Evolutionary conservation across 148 eudicot species (phyloP).

Genomic region (Amaranthus cruentus): DNA sequence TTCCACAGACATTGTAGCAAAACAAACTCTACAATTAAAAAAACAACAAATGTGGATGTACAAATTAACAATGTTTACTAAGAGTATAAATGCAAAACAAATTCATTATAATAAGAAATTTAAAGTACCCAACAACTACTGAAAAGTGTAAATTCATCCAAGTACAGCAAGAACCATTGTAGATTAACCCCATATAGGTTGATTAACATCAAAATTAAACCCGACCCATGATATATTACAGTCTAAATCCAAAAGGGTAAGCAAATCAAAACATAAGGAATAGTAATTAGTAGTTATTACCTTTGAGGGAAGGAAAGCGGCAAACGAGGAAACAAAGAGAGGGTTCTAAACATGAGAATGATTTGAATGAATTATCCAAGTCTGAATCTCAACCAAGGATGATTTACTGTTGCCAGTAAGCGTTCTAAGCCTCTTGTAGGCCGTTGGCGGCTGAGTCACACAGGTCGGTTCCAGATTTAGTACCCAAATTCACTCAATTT

Average conservation of each 20-base stretch:
- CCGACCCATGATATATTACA: not conserved
- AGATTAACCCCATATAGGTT: not conserved
- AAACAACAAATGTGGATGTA: not conserved
- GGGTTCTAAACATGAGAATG: slow-evolving; percentile 22
- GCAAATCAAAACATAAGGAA: not conserved
- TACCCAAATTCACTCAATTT: too few species aligned
- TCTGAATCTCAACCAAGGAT: too few species aligned
- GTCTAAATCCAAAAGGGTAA: not conserved
- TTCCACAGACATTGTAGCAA: slow-evolving; percentile 42
- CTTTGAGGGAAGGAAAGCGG: slow-evolving; percentile 22
- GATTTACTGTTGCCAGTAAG: too few species aligned
- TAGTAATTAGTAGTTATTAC: slow-evolving; percentile 11
- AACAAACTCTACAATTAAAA: slow-evolving; percentile 24
- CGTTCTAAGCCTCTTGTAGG: too few species aligned
- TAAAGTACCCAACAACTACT: not conserved
- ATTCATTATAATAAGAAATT: not conserved
- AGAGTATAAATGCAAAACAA: not conserved
- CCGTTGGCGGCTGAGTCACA: too few species aligned
- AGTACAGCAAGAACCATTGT: not conserved
- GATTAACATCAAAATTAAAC: not conserved
- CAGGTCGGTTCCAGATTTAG: too few species aligned
- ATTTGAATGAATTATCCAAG: not conserved
- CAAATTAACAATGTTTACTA: not conserved
- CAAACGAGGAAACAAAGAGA: slow-evolving; percentile 26
- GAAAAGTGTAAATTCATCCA: too few species aligned